Conservation (phyloP, 1,139 yeast species). For the Kluyveromyces marxianus region DNA sequence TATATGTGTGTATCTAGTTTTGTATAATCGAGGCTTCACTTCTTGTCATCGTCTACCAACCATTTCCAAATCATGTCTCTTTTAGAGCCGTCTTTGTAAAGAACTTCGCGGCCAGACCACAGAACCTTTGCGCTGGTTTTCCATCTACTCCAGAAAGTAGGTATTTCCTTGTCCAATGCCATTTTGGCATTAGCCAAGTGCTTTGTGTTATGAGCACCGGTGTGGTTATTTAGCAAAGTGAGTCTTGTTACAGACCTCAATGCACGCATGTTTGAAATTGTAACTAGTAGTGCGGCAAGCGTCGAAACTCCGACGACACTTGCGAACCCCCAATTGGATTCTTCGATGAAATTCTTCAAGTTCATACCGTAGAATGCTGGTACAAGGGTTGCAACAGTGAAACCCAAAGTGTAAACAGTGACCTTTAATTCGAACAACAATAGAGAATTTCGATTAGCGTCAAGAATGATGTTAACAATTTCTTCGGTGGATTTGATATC, state of each 20-base stretch:
- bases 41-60: conserved; percentile 54
- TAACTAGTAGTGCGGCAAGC: conserved; percentile 35
- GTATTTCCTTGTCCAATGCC: conserved; percentile 16
- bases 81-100: conserved; percentile 31
- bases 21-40: conserved; percentile 16
- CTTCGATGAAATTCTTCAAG: conserved; percentile 82
- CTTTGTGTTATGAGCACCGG: conserved; percentile 17
- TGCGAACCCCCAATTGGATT: conserved; percentile 45
- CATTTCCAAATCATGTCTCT: conserved; percentile 67
- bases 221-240: conserved; percentile 34
- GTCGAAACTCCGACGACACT: conserved; percentile 36
- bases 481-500: conserved; percentile 94
- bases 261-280: conserved; percentile 34
- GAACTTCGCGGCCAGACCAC: conserved; percentile 18
- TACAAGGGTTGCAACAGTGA: conserved; percentile 69
- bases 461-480: conserved; percentile 87
- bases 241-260: conserved; percentile 39
- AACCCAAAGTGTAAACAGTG: conserved; percentile 79
- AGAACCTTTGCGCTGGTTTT: conserved; percentile 10
- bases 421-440: conserved; percentile 84
- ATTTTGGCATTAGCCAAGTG: conserved; percentile 19
- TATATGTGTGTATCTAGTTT: conserved; percentile 25
- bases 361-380: conserved; percentile 96
- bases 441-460: conserved; percentile 87
- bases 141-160: conserved; percentile 17